Evolutionary conservation across 2,329 filamentous ascomycete genomes (phyloP).

Genomic region (Pseudocercospora macadamiae): DNA sequence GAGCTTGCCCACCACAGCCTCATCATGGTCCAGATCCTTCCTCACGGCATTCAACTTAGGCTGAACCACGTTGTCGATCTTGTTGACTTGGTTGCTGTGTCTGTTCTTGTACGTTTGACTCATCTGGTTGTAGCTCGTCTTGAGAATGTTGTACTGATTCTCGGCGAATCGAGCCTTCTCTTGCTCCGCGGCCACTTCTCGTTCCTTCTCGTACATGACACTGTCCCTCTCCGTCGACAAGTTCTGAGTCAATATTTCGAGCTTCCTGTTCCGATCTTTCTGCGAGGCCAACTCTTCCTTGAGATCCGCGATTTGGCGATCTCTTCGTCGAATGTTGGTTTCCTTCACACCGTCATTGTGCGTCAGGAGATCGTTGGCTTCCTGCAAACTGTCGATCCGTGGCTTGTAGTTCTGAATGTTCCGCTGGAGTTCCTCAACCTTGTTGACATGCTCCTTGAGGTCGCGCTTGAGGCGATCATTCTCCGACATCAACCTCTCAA

Average conservation of each 20-base stretch:
- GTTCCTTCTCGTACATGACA: constrained; percentile 60
- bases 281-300: constrained; percentile 67
- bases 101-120: constrained; percentile 65
- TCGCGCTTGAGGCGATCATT: constrained; percentile 78
- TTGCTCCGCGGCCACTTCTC: constrained; percentile 62
- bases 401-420: constrained; percentile 69
- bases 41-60: constrained; percentile 59
- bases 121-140: constrained; percentile 71
- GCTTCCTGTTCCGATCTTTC: constrained; percentile 62
- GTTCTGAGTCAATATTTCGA: constrained; percentile 62
- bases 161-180: constrained; percentile 57
- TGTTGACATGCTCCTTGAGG: constrained; percentile 46
- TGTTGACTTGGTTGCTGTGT: background rate
- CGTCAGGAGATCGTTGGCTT: constrained; percentile 70
- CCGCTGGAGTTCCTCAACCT: constrained; percentile 71
- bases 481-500: constrained; percentile 79
- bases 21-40: constrained; percentile 59
- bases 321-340: constrained; percentile 70
- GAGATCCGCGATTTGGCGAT: constrained; percentile 72
- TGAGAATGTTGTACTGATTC: constrained; percentile 66
- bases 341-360: constrained; percentile 73
- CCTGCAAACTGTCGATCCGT: constrained; percentile 69
- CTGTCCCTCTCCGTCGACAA: constrained; percentile 68
- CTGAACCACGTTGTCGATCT: constrained; percentile 36
- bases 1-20: constrained; percentile 66